Conservation (phyloP, 78 protist genomes). For the Dictyostelium discoideum region DNA sequence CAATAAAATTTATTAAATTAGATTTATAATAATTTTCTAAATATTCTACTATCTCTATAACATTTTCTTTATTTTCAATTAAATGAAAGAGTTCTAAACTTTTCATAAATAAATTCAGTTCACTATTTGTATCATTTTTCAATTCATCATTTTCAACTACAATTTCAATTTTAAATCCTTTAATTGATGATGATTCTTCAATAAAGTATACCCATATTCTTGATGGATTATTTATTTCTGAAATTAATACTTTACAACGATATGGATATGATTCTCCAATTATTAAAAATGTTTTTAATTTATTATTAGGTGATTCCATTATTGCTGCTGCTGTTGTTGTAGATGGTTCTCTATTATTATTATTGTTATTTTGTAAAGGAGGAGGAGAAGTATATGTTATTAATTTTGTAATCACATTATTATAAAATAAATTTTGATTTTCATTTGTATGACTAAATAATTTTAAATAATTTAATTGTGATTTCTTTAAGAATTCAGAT, state of each 20-base stretch:
- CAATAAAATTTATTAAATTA: not conserved
- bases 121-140: not conserved
- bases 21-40: not conserved
- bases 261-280: slow-evolving; percentile 34
- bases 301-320: not conserved
- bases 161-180: not conserved
- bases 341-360: too few relatives aligned
- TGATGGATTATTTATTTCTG: not conserved
- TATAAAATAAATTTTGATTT: not conserved
- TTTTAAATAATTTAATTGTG: not conserved
- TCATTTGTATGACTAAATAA: not conserved
- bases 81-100: not conserved
- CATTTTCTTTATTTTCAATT: not conserved
- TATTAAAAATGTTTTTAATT: not conserved
- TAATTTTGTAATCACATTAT: not conserved
- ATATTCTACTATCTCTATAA: not conserved
- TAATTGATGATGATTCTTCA: not conserved
- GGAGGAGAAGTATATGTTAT: not conserved
- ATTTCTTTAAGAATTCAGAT: not conserved
- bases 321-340: not conserved
- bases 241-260: not conserved
- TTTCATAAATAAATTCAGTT: not conserved
- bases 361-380: not conserved
- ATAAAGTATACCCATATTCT: not conserved
- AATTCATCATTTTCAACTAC: not conserved